Evolutionary conservation across 2,329 filamentous ascomycete genomes (phyloP).

Genomic region (Botryosphaeria dothidea): DNA sequence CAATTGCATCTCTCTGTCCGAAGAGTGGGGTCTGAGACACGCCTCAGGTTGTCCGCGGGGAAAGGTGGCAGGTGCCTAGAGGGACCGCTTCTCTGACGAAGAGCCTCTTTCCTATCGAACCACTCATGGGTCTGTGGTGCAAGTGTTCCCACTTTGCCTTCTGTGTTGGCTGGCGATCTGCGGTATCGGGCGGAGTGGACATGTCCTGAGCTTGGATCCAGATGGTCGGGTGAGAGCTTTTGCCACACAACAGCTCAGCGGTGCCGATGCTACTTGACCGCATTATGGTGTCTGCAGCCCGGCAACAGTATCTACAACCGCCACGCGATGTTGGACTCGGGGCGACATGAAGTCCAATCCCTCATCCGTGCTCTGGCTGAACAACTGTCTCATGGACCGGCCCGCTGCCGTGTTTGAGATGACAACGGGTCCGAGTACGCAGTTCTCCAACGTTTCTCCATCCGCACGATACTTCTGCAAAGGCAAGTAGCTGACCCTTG

Average conservation of each 20-base stretch:
- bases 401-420: background rate
- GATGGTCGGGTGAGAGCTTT: background rate
- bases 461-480: no score
- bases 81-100: conserved; percentile 2
- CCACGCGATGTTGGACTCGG: background rate
- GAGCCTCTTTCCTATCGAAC: background rate
- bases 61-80: background rate
- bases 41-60: conserved; percentile 5
- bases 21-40: background rate
- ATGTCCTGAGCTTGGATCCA: background rate
- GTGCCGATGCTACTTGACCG: background rate
- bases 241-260: background rate
- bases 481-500: no score
- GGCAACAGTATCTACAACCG: background rate
- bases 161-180: conserved; percentile 10
- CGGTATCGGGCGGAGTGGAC: background rate
- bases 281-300: background rate
- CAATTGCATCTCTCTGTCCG: background rate
- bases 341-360: background rate
- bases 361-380: background rate
- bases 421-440: background rate
- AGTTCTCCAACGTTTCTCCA: background rate
- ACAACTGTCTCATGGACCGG: conserved; percentile 1
- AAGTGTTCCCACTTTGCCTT: conserved; percentile 1
- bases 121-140: conserved; percentile 10